A percentile compares a stretch with the other conserved stretches of the same genome.
Conservation (phyloP, 164 flowering plant species). For the Nymphaea thermarum region DNA sequence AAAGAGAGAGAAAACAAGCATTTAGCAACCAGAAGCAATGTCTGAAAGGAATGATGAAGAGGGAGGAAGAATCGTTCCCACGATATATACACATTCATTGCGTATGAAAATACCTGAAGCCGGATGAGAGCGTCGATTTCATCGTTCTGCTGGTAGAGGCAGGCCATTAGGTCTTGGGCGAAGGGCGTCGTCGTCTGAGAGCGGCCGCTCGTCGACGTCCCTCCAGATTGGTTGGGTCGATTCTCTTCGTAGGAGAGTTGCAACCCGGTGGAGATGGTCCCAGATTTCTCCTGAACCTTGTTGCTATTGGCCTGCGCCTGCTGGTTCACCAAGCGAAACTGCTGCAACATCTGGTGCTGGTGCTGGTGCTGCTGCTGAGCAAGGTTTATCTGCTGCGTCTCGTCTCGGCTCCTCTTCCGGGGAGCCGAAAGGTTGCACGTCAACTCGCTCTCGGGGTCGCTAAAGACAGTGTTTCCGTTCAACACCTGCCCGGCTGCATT, state of each 20-base stretch:
- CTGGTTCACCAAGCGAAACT: background rate
- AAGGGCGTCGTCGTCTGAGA: background rate
- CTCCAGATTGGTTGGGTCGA: conserved; percentile 4
- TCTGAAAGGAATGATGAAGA: background rate
- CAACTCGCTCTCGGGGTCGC: conserved; percentile 21
- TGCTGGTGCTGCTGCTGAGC: conserved; percentile 1
- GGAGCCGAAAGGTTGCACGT: conserved; percentile 23
- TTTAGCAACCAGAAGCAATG: background rate
- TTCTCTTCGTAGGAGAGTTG: conserved; percentile 5
- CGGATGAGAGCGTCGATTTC: conserved; percentile 19
- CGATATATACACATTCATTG: background rate
- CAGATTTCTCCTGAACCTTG: conserved; percentile 3
- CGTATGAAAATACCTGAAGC: conserved; percentile 12
- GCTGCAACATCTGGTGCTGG: conserved; percentile 5
- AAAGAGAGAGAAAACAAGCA: background rate
- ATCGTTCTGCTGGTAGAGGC: conserved; percentile 10
- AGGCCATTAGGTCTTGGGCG: conserved; percentile 8
- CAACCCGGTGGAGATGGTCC: background rate
- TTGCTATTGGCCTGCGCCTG: background rate
- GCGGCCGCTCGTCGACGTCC: conserved; percentile 18
- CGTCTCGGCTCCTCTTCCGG: conserved; percentile 10
- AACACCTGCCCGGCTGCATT: conserved; percentile 8
- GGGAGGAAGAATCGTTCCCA: background rate
- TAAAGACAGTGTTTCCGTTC: conserved; percentile 13
- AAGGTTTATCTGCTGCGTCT: background rate